Base-by-base conservation (phyloP, 1,139 yeast species). In the Candida albicans region DNA sequence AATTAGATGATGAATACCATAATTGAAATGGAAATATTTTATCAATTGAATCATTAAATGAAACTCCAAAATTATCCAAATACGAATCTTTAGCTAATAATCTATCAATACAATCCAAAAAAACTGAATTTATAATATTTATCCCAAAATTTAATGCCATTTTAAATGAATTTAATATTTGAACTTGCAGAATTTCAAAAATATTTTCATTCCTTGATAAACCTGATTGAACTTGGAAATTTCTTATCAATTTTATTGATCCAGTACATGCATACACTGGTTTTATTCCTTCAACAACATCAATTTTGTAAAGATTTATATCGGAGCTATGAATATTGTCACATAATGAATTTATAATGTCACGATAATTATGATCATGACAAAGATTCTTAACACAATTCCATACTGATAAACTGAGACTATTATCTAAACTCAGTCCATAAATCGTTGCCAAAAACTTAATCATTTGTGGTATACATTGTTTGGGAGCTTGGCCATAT, bases 401-500 rank as follows among this genome's bases (percentile, higher is more conserved):
- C 67, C 77, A 70, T 0, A 76, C 64, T n/a, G 45, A n/a, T 5
- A 61, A 65, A n/a, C 63, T 59, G 30, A 77, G 61, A 1, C 64
- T 56, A 5, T 68, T 64, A 27, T 72, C 70, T 24, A 71, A 50
- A 9, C 67, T 60, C 14, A 68, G 53, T 0, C 81, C 76, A 41
- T 61, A 58, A 3, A 54, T 40, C 18, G 56, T 54, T 45, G 86
- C 77, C 4, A 84, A 54, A 10, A 80, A 69, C 36, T 69, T 71
- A 3, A 82, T 55, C 1, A 73, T 61, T 14, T 65, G 64, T 40
- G 59, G 58, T 30, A 79, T 55, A 31, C 64, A 58, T 1, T 63
- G 55, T 8, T 62, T 49, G 0, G 87, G 86, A 2, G 82, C 57
- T 25, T 62, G 56, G 1, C 84, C 82, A 49, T 68, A 76, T 1